Conservation (phyloP, 2,329 filamentous ascomycete species). For the Penicillium capsulatum region DNA sequence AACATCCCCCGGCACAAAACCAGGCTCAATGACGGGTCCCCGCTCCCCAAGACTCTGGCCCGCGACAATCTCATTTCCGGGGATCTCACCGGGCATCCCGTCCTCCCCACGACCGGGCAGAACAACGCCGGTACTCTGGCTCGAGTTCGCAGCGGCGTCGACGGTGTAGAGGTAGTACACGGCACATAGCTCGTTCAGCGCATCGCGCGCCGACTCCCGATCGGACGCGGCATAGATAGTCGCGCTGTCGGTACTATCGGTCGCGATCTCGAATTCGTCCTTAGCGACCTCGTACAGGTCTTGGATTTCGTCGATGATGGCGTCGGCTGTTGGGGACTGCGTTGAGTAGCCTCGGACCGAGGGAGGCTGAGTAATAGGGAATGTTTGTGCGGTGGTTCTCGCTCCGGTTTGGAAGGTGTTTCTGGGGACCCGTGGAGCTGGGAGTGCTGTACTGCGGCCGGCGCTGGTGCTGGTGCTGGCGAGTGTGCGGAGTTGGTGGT, state of each 20-base stretch:
- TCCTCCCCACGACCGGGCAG: slow-evolving; percentile 1
- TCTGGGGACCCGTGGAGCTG: not conserved
- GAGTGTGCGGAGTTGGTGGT: not conserved
- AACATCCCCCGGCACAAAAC: slow-evolving; percentile 31
- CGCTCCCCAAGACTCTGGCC: not conserved
- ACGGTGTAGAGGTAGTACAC: slow-evolving; percentile 36
- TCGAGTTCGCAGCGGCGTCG: slow-evolving; percentile 7
- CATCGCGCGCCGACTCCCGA: slow-evolving; percentile 45
- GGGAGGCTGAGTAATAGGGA: slow-evolving; percentile 2
- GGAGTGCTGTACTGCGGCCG: not conserved
- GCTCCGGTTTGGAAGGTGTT: not conserved
- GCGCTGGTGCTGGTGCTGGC: not conserved
- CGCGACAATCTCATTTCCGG: not conserved
- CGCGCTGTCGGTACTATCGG: slow-evolving; percentile 43
- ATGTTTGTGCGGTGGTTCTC: not conserved
- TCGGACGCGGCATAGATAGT: slow-evolving; percentile 47
- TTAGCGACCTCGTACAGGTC: slow-evolving; percentile 42
- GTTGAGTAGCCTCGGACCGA: slow-evolving; percentile 2
- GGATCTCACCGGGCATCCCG: slow-evolving; percentile 2
- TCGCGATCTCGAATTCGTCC: slow-evolving; percentile 50
- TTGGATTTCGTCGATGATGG: slow-evolving; percentile 37
- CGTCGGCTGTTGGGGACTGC: slow-evolving; percentile 25
- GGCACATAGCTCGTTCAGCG: slow-evolving; percentile 37
- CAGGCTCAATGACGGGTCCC: slow-evolving; percentile 28
- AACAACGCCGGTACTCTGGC: slow-evolving; percentile 5